Evolutionary conservation across 495 filamentous ascomycete genomes (phyloP), one percentile per base, ranked within the genome.

Genomic region (Talaromyces stipitatus): DNA sequence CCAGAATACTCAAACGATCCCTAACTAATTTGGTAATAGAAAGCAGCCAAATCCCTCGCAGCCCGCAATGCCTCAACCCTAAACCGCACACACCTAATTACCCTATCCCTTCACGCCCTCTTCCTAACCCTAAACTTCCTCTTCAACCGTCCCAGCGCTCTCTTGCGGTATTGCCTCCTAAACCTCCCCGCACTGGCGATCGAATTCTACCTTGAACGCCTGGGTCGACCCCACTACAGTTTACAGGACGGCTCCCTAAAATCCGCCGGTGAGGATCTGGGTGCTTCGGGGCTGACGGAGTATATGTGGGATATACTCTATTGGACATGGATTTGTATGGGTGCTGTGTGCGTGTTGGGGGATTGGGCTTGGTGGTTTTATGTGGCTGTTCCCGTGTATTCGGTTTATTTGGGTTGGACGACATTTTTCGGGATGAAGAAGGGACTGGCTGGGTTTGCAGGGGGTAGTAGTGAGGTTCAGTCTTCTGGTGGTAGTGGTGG

Each of bases 301-400:
- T 98, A 92, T 72, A 89, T 97, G 87, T 97, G 92, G 80, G 94
- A 98, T 74, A 79, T 96, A 24, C 75, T 97, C 30, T 97, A 96
- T 78, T 91, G 94, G 73, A 92, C 89, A 0, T 91, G 88, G 85
- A 83, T 77, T 18, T 85, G 82, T 23, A 75, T 90, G 27, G 70
- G 80, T 7, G 70, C 82, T 6, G 88, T 81, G 2, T 83, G 82
- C 10, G 46, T 91, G 3, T 81, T 90, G 48, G 88, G 89, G 24
- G 85, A 92, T 65, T 81, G 83, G 69, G 86, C 80, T 11, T 94
- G 90, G 90, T 82, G 88, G 70, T 61, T 90, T 24, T 91, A 83
- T 80, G 64, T 72, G 28, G 78, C 85, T 16, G 76, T 91, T n/a
- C 88, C 88, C 1, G 64, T 82, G 14, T 92, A 87, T 68, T 87